Conservation (phyloP, 345 rosid species). For the Salix exigua region DNA sequence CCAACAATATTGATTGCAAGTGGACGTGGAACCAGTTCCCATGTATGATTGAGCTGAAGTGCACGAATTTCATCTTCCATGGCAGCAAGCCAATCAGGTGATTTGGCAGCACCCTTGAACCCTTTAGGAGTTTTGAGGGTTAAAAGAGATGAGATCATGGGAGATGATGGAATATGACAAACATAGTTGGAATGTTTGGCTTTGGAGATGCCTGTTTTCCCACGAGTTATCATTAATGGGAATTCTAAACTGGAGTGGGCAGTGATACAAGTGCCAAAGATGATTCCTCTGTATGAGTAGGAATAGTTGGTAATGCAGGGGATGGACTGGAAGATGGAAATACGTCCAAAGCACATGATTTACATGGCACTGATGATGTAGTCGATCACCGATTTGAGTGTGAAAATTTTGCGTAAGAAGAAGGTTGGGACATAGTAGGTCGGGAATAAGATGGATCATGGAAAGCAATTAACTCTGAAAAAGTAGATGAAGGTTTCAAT, state of each 20-base stretch:
- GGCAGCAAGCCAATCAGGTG: too few relatives aligned
- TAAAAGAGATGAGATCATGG: slow-evolving; percentile 3
- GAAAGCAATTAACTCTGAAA: background rate
- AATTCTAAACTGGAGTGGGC: too few relatives aligned
- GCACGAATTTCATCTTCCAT: slow-evolving; percentile 12
- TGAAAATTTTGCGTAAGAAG: background rate
- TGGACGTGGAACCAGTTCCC: slow-evolving; percentile 5
- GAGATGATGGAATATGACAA: background rate
- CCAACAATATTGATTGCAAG: background rate
- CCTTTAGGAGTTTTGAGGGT: background rate
- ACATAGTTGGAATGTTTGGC: background rate
- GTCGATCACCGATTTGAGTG: too few relatives aligned
- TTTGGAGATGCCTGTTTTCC: slow-evolving; percentile 6
- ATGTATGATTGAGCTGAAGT: slow-evolving; percentile 2
- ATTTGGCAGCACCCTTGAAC: too few relatives aligned
- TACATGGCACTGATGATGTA: accelerated
- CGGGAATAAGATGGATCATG: background rate
- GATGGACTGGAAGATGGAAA: too few relatives aligned
- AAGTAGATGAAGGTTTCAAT: too few relatives aligned
- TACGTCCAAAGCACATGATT: too few relatives aligned
- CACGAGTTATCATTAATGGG: background rate
- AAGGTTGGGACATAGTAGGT: background rate
- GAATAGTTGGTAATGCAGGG: background rate
- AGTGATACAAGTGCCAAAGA: accelerated
- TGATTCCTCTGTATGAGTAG: too few relatives aligned